Conservation (phyloP, 164 flowering plant genomes). For the Chimonanthus praecox region DNA sequence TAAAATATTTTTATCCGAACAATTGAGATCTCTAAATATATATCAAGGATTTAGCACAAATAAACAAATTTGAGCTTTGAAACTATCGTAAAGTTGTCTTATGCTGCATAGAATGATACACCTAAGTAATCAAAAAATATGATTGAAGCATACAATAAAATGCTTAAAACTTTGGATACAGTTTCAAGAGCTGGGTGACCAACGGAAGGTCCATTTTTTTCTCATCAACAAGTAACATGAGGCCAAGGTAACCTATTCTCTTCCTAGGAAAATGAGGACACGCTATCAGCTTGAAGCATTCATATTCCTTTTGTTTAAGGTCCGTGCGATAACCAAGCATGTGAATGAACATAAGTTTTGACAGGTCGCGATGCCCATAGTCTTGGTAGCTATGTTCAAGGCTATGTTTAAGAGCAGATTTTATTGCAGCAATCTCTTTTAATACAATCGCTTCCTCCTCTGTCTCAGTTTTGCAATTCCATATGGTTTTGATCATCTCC, state of each 20-base stretch:
- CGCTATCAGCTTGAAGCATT: slow-evolving; percentile 89
- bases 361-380: slow-evolving; percentile 91
- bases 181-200: slow-evolving; percentile 94
- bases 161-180: slow-evolving; percentile 56
- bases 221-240: slow-evolving; percentile 98
- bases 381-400: slow-evolving; percentile 67
- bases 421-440: slow-evolving; percentile 97
- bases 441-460: slow-evolving; percentile 97
- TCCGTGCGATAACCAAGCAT: slow-evolving; percentile 99
- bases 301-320: slow-evolving; percentile 93
- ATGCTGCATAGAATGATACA: too few relatives aligned
- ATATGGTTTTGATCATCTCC: slow-evolving; percentile 98
- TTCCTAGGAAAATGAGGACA: slow-evolving; percentile 96
- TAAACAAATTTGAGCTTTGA: not conserved
- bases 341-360: slow-evolving; percentile 99
- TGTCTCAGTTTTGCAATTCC: slow-evolving; percentile 98
- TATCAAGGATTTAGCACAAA: slow-evolving; percentile 37
- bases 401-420: slow-evolving; percentile 57
- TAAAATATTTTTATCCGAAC: slow-evolving; percentile 86
- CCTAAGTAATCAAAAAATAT: not conserved
- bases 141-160: not conserved
- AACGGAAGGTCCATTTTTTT: slow-evolving; percentile 98
- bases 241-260: slow-evolving; percentile 97
- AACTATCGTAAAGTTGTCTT: not conserved
- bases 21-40: slow-evolving; percentile 82